Percentiles rank a stretch among this genome's conserved stretches.
Conservation (phyloP, 129 eudicot genomes). For the Saposhnikovia divaricata region DNA sequence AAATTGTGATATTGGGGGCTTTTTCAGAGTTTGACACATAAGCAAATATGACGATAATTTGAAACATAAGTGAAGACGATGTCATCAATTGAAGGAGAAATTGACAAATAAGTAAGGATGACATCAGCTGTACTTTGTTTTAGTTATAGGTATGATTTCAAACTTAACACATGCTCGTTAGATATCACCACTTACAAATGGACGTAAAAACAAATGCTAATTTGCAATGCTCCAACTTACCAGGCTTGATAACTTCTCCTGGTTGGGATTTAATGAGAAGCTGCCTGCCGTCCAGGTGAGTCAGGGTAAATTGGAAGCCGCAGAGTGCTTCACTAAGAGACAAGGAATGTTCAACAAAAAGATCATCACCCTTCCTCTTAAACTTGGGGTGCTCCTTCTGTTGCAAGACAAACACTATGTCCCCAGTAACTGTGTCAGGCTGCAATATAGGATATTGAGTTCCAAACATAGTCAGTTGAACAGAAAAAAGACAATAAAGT, state of each 20-base stretch:
- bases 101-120: neutral
- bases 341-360: slow-evolving; percentile 64
- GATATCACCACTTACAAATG: neutral
- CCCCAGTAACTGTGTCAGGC: slow-evolving; percentile 85
- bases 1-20: no score
- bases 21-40: neutral
- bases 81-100: neutral
- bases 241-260: slow-evolving; percentile 11
- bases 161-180: neutral
- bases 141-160: neutral
- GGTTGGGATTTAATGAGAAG: slow-evolving; percentile 10
- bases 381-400: slow-evolving; percentile 84
- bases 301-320: slow-evolving; percentile 58
- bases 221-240: neutral
- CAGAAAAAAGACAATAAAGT: neutral
- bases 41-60: neutral
- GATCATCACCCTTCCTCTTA: slow-evolving; percentile 79
- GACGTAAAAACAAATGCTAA: neutral
- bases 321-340: slow-evolving; percentile 67
- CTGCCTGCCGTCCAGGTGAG: slow-evolving; percentile 30
- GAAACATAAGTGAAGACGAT: no score
- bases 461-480: neutral
- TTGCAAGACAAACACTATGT: slow-evolving; percentile 74
- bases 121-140: neutral
- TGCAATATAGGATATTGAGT: slow-evolving; percentile 22